Base-by-base conservation (phyloP, 2,329 filamentous ascomycete genomes). In the Onygenales sp. region DNA sequence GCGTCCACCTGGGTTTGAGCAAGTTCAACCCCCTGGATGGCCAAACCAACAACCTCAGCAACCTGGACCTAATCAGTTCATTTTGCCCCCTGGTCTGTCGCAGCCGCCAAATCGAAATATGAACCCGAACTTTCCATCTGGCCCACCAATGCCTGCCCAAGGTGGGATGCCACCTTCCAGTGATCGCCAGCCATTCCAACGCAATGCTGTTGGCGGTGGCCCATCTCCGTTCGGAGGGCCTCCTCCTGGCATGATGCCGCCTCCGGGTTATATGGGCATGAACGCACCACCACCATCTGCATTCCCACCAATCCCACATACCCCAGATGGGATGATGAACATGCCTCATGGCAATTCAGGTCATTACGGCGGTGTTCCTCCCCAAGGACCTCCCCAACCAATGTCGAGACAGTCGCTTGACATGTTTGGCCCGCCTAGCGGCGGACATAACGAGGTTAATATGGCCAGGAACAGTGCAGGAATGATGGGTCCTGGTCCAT, bases 161-260 rank as follows among this genome's bases (percentile, higher is more conserved):
- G 64, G 59, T 2, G 65, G 61, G 50, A 59, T 68, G 46, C 64
- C 64, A 48, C 65, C 67, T 21, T 59, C 66, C 10, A 67, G 62
- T 47, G 69, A 71, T 33, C 65, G 69, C 21, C 65, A 68, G 55
- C 62, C 61, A 21, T 69, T 71, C 50, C 67, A 71, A 44, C 70
- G 70, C 50, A 63, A 63, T 42, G 62, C 52, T 11, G 39, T 62
- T 21, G 62, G 60, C 36, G 63, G 56, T 54, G 60, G 58, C 27
- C 52, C 64, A 5, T 56, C 61, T 11, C 63, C 59, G 33, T 68
- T 65, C 50, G 66, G 63, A 4, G 21, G 21, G 2, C 66, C 65
- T 49, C 71, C 71, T 10, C 71, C 71, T 5, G 71, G 70, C 47
- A 73, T 74, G 68, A 70, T 71, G 61, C 71, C 71, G 32, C 72